These are phyloP conservation scores for Erythrophleum fordii DNA, from an alignment of 306 rosid genomes.

Conservation along the genomic window DNA sequence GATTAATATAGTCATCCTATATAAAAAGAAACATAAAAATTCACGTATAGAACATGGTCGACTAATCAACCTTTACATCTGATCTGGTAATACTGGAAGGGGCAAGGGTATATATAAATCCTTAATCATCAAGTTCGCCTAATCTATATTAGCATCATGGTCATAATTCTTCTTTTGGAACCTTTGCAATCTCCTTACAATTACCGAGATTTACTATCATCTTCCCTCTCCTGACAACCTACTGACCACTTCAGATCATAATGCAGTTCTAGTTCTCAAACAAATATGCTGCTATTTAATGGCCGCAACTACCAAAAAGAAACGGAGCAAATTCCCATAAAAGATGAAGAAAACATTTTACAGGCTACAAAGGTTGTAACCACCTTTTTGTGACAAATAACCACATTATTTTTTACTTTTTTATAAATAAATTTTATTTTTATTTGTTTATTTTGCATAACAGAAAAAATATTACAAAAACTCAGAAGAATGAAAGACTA, in stretches of 20 bases:
- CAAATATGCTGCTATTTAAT: neutral
- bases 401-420: neutral
- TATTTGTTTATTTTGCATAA: neutral
- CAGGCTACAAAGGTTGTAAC: slow-evolving; percentile 14
- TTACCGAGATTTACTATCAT: neutral
- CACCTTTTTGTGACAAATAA: slow-evolving; percentile 6
- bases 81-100: neutral
- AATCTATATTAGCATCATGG: neutral
- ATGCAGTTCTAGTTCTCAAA: neutral
- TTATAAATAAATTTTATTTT: neutral
- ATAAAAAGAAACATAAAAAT: neutral
- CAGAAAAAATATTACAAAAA: neutral
- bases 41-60: neutral
- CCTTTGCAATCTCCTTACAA: neutral
- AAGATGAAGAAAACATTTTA: neutral
- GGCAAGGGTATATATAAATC: neutral
- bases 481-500: neutral
- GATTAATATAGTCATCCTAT: neutral
- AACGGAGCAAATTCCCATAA: neutral
- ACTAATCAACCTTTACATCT: neutral
- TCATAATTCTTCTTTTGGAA: neutral
- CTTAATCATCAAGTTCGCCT: neutral
- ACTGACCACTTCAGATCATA: neutral
- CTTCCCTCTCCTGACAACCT: neutral
- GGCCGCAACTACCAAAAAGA: neutral